Evolutionary conservation across 2,329 filamentous ascomycete species (phyloP), one percentile per base, ranked within the genome.

Genomic region (Penicillium corylophilum): DNA sequence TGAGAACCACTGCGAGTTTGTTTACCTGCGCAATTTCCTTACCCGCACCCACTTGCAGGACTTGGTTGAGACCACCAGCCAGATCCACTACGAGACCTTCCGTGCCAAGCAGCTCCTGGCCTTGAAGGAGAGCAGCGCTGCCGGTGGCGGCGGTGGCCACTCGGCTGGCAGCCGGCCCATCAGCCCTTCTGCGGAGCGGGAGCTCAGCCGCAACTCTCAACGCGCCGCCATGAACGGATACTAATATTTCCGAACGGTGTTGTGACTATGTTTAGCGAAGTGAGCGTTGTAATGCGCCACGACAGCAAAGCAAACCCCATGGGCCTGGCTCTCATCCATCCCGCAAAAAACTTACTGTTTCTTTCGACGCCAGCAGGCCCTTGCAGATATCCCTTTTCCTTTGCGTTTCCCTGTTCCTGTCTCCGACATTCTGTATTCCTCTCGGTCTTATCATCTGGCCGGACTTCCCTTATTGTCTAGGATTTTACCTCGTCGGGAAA

Each of bases 81-180:
- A 99, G 81, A 99, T 96, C 77, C 94, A 99, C 83, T 99, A 99
- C 82, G 94, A 99, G 82, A 95, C 91, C 54, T 99, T 99, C 92
- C 92, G 94, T 77, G 92, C 94, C 68, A 99, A 99, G 86, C 94
- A 99, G 78, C 82, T 99, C 68, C 80, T 99, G 71, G 94, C 94
- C 52, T 83, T 99, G 73, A 99, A 97, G 85, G 94, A 99, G 82
- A 96, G 89, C 82, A 95, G 90, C 71, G 90, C 90, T 64, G 89
- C 90, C 61, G 88, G 86, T 61, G 29, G 35, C 18, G 33, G 33
- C 16, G 33, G 33, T 38, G 79, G 78, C 51, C 81, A 85, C 79
- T 74, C 85, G 64, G 64, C 65, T 53, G 84, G 87, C 61, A 94
- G 90, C 79, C 84, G 93, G 73, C 94, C 94, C 69, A 99, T 99